These are phyloP conservation scores for Ceratobasidium theobromae DNA, from an alignment of 1,284 basidiomycete species.

Conservation along the genomic window DNA sequence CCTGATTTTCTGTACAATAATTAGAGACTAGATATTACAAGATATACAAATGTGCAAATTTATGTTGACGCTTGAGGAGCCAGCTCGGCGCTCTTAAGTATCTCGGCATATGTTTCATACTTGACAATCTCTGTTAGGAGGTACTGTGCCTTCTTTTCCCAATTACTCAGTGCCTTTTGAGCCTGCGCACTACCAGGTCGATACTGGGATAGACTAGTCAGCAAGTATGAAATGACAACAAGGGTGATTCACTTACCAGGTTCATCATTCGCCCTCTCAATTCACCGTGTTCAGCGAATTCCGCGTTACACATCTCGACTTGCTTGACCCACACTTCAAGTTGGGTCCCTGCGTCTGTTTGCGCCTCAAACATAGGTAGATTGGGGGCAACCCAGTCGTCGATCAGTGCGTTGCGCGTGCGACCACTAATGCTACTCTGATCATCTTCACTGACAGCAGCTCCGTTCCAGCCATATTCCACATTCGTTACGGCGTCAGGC, in stretches of 20 bases:
- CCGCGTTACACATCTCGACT: constrained; percentile 7
- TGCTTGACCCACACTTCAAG: constrained; percentile 17
- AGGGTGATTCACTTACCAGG: background rate
- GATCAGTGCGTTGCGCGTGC: background rate
- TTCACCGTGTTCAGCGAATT: constrained; percentile 30
- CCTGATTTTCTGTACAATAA: background rate
- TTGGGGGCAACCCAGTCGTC: constrained; percentile 28
- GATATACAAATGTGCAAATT: constrained; percentile 12
- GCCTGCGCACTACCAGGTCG: constrained; percentile 23
- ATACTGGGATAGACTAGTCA: background rate
- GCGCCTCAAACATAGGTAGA: background rate
- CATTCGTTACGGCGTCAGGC: constrained; percentile 25
- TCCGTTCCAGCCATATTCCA: constrained; percentile 30
- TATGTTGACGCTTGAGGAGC: background rate
- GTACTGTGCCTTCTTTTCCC: constrained; percentile 29
- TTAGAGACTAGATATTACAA: background rate
- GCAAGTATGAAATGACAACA: background rate
- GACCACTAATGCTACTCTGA: constrained; percentile 3
- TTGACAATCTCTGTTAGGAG: constrained; percentile 27
- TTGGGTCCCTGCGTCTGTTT: constrained; percentile 9
- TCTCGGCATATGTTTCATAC: constrained; percentile 30
- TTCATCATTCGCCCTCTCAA: constrained; percentile 29
- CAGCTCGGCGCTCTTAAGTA: constrained; percentile 12
- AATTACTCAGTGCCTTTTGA: constrained; percentile 27
- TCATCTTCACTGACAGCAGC: constrained; percentile 2